Conservation (phyloP, 2,329 filamentous ascomycete species). For the Alternaria ethzedia region DNA sequence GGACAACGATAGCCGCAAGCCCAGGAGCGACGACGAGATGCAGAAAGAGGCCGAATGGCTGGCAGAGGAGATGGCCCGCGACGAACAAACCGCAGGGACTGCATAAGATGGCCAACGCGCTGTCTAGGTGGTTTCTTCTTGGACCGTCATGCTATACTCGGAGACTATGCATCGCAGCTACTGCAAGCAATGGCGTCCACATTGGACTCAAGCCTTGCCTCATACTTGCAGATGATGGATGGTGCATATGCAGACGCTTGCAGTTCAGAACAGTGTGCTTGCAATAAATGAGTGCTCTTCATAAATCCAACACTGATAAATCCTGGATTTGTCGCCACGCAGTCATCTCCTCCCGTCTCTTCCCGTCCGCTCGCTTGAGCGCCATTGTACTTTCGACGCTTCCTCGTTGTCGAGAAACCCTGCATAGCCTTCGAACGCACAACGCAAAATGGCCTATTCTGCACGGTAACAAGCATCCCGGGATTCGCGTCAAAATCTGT, state of each 20-base stretch:
- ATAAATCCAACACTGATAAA: not conserved
- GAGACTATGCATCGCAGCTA: not conserved
- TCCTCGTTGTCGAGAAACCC: not conserved
- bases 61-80: slow-evolving; percentile 60
- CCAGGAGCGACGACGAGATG: slow-evolving; percentile 79
- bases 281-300: not conserved
- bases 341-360: not conserved
- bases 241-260: not conserved
- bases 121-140: not conserved
- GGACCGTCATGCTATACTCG: not conserved
- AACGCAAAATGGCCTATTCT: not conserved
- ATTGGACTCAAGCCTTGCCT: not conserved
- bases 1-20: slow-evolving; percentile 68
- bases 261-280: not conserved
- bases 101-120: not conserved
- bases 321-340: not conserved
- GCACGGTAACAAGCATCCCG: not conserved
- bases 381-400: not conserved
- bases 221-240: not conserved
- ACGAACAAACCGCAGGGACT: slow-evolving; percentile 26
- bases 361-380: not conserved
- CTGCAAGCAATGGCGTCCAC: not conserved
- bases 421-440: not conserved
- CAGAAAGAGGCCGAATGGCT: slow-evolving; percentile 74
- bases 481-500: not conserved